A percentile compares a stretch with the other conserved stretches of the same genome.
These are phyloP conservation scores for Penicillium sp. DNA, from an alignment of 2,329 filamentous ascomycete species.

Conservation along the genomic window DNA sequence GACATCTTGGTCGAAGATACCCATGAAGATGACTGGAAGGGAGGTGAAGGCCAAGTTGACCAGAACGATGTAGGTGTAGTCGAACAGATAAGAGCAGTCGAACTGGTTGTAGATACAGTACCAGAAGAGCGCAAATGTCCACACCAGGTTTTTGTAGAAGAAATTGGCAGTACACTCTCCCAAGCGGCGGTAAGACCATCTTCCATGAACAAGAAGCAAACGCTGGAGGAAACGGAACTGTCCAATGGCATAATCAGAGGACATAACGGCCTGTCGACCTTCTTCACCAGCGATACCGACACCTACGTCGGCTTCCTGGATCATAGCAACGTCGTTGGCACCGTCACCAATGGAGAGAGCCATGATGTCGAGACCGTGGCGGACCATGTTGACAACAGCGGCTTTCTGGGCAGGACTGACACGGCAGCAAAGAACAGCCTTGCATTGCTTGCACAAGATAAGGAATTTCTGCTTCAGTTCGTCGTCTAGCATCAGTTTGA, in stretches of 20 bases:
- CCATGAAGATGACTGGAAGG: constrained; percentile 90
- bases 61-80: constrained; percentile 95
- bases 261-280: constrained; percentile 92
- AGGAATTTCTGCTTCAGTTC: constrained; percentile 87
- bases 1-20: constrained; percentile 95
- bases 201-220: constrained; percentile 83
- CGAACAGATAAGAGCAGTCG: constrained; percentile 94
- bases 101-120: constrained; percentile 95
- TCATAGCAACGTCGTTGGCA: constrained; percentile 97
- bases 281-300: constrained; percentile 93
- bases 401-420: constrained; percentile 97
- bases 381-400: constrained; percentile 94
- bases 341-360: constrained; percentile 91
- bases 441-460: constrained; percentile 94
- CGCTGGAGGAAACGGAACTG: constrained; percentile 88
- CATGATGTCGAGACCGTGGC: constrained; percentile 92
- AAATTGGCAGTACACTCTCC: constrained; percentile 96
- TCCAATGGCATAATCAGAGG: constrained; percentile 90
- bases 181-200: constrained; percentile 94
- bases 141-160: constrained; percentile 99
- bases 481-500: constrained; percentile 84
- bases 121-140: constrained; percentile 97
- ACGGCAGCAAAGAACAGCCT: constrained; percentile 93
- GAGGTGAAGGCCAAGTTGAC: constrained; percentile 98
- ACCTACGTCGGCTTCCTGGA: constrained; percentile 94